Conservation (phyloP, 495 filamentous ascomycete genomes). For the Podospora pseudoanserina region DNA sequence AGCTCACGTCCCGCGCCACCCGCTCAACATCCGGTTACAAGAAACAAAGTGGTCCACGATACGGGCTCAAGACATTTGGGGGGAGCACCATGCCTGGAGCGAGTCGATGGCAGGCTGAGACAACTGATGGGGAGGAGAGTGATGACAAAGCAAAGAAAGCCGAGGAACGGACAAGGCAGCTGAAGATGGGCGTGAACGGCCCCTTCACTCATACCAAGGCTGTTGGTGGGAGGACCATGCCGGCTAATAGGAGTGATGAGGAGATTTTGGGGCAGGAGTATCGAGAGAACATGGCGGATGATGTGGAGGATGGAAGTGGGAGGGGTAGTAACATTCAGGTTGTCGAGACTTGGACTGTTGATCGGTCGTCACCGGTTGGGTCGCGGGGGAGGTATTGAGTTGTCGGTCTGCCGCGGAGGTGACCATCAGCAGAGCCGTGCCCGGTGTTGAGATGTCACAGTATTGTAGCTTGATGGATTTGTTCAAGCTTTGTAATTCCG, state of each 20-base stretch:
- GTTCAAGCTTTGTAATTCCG: neutral
- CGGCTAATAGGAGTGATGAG: slow-evolving; percentile 7
- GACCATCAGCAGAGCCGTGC: too few species aligned
- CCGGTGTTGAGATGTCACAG: neutral
- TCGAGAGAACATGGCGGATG: neutral
- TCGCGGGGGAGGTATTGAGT: neutral
- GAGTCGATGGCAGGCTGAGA: neutral
- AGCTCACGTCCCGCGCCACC: slow-evolving; percentile 11
- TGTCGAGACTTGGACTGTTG: neutral
- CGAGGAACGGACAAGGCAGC: neutral
- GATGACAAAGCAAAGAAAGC: neutral
- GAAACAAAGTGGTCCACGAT: neutral
- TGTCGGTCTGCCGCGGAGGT: neutral
- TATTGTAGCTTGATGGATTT: neutral
- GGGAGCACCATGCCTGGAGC: neutral
- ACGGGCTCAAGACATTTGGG: neutral
- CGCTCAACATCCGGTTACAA: slow-evolving; percentile 8
- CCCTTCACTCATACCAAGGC: neutral
- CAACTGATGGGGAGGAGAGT: neutral
- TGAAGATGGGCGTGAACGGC: neutral
- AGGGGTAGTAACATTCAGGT: neutral
- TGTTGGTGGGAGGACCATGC: neutral
- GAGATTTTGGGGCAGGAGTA: slow-evolving; percentile 11
- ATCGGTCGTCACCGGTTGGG: neutral
- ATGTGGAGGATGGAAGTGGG: neutral